Conservation (phyloP, 495 filamentous ascomycete genomes). For the Penicillium soppii region DNA sequence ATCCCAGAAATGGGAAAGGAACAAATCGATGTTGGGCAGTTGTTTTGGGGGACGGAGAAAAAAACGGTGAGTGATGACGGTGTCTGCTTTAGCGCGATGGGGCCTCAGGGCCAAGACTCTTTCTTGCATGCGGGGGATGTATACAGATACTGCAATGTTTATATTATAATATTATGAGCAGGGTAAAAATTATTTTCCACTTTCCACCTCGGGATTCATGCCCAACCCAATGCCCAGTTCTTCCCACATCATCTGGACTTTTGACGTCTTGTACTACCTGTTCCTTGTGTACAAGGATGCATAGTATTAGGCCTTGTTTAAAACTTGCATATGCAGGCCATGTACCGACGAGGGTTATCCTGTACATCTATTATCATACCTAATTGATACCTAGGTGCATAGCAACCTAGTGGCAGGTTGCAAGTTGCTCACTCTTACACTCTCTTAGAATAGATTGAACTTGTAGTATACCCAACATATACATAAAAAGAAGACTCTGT, state of each 20-base stretch:
- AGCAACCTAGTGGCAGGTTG: too few species aligned
- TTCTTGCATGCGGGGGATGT: conserved; percentile 21
- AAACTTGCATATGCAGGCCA: conserved; percentile 8
- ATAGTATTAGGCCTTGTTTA: neutral
- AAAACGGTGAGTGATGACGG: conserved; percentile 24
- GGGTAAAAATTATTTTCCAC: neutral
- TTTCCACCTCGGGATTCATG: neutral
- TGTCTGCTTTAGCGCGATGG: conserved; percentile 24
- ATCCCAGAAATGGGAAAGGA: conserved; percentile 1
- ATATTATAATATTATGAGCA: neutral
- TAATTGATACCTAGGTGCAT: too few species aligned
- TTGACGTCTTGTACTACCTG: neutral
- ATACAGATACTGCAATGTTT: neutral
- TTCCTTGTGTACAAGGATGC: conserved; percentile 4
- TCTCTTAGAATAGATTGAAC: too few species aligned
- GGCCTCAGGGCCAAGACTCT: conserved; percentile 22
- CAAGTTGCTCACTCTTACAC: too few species aligned
- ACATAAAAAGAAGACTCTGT: too few species aligned
- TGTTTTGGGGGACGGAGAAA: conserved; percentile 3
- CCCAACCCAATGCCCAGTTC: neutral
- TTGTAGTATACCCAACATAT: too few species aligned
- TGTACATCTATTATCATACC: too few species aligned
- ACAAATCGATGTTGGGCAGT: conserved; percentile 4
- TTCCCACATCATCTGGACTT: too few species aligned
- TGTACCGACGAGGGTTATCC: neutral